Base-by-base conservation (phyloP, 2,329 filamentous ascomycete genomes). In the Cladosporium sp. region DNA sequence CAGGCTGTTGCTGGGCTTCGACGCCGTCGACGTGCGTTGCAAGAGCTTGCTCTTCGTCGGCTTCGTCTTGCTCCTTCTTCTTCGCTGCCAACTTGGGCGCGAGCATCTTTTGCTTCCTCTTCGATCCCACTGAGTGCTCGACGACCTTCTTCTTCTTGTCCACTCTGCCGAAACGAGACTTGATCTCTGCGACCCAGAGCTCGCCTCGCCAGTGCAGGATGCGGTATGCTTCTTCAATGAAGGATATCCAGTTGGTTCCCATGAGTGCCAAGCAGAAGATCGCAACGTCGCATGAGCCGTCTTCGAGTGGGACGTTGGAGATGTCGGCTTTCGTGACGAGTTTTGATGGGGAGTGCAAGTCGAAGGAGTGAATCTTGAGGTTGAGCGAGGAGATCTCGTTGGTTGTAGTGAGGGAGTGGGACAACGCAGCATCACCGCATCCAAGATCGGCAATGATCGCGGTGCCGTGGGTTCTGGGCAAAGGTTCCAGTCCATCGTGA, bases 171-270 rank as follows among this genome's bases (percentile, higher is more conserved):
- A 99, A 97, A 32, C 94, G 88, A 63, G 85, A 90, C 78, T 97
- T 97, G 75, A 99, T 97, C 77, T 99, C 94, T 48, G 91, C 90
- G 52, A 99, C 84, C 94, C 94, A 99, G 55, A 96, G 85, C 78
- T 99, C 94, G 64, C 94, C 94, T 70, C 94, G 93, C 83, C 91
- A 92, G 69, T 91, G 88, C 61, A 99, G 82, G 52, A 97, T 81
- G 55, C 94, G 87, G 78, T 91, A 96, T 13, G 93, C 93, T 77
- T 99, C 94, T 75, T 97, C 94, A 67, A 99, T 83, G 72, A 99
- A 97, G 66, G 91, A 87, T 54, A 96, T 83, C 93, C 94, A 99
- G 77, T 99, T 99, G 56, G 94, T 99, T 69, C 94, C 94, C 94
- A 99, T 99, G 59, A 99, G 83, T 50, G 93, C 94, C 32, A 99